These are phyloP conservation scores for Berberis vulgaris DNA, from an alignment of 164 flowering plant species.

Conservation along the genomic window DNA sequence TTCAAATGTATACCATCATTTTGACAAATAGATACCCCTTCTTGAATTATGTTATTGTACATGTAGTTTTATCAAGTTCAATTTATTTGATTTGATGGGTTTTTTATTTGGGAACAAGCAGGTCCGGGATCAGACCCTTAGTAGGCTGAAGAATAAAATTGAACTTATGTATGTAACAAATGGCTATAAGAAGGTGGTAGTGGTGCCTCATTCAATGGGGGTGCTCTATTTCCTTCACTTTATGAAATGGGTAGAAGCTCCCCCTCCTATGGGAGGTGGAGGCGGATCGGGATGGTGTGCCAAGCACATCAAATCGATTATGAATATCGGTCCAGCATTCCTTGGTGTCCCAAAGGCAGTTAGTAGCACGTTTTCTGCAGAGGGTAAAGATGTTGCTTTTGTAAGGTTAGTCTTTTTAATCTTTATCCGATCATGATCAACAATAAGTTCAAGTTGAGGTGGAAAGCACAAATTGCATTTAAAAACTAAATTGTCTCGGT, in stretches of 20 bases:
- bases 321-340: conserved; percentile 71
- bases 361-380: conserved; percentile 50
- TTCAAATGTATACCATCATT: no score
- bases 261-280: conserved; percentile 64
- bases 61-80: neutral
- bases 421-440: neutral
- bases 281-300: conserved; percentile 69
- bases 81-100: neutral
- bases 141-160: conserved; percentile 70
- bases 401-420: conserved; percentile 35
- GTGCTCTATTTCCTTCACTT: conserved; percentile 67
- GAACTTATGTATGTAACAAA: conserved; percentile 60
- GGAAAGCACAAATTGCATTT: neutral
- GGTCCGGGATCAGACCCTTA: conserved; percentile 69
- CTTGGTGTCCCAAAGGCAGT: conserved; percentile 74
- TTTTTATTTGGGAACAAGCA: conserved; percentile 20
- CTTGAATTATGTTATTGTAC: neutral
- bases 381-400: conserved; percentile 52
- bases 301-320: conserved; percentile 59
- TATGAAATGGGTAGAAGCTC: conserved; percentile 74
- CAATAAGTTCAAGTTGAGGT: neutral
- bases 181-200: conserved; percentile 64
- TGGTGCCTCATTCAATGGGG: conserved; percentile 86
- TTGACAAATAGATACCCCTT: no score
- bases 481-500: neutral